phyloP scores from a whole-genome alignment of 192 early-diverging fungal genomes.

The Chytriomyces sp. region DNA sequence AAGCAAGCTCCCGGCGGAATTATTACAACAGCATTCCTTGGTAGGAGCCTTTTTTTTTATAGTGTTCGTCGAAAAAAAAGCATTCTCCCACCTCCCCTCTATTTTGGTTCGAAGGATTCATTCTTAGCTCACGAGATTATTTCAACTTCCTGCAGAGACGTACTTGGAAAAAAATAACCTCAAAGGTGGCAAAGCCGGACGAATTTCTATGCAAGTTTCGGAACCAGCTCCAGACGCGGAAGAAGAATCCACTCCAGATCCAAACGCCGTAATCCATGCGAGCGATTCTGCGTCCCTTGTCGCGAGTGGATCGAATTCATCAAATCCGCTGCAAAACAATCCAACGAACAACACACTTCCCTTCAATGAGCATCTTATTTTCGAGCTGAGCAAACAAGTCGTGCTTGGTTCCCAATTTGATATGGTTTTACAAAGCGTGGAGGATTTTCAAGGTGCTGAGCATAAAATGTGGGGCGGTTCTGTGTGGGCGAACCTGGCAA shows the following conservation, averaged over 20 bases:
- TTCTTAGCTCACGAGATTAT: not conserved
- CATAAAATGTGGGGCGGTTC: slow-evolving; percentile 53
- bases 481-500: slow-evolving; percentile 51
- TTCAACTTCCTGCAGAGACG: slow-evolving; percentile 7
- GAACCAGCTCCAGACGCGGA: not conserved
- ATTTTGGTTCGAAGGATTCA: slow-evolving; percentile 10
- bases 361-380: slow-evolving; percentile 52
- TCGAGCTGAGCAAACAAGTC: slow-evolving; percentile 52
- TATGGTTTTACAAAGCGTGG: slow-evolving; percentile 47
- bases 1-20: slow-evolving; percentile 49
- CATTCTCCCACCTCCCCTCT: slow-evolving; percentile 20
- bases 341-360: slow-evolving; percentile 36
- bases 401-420: slow-evolving; percentile 52
- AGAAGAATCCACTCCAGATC: not conserved
- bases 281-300: not conserved
- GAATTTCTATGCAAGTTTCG: slow-evolving; percentile 12
- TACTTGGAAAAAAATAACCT: slow-evolving; percentile 37
- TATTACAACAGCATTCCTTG: slow-evolving; percentile 56
- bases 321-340: not conserved
- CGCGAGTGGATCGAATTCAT: not conserved
- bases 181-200: not conserved
- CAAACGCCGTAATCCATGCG: not conserved
- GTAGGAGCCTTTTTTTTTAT: not conserved
- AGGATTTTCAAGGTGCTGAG: slow-evolving; percentile 48
- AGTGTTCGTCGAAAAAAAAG: slow-evolving; percentile 41